Percentiles rank a stretch among this genome's conserved stretches.
Evolutionary conservation across 176 grass and related monocot genomes (phyloP).

Genomic region (Microstegium vimineum): DNA sequence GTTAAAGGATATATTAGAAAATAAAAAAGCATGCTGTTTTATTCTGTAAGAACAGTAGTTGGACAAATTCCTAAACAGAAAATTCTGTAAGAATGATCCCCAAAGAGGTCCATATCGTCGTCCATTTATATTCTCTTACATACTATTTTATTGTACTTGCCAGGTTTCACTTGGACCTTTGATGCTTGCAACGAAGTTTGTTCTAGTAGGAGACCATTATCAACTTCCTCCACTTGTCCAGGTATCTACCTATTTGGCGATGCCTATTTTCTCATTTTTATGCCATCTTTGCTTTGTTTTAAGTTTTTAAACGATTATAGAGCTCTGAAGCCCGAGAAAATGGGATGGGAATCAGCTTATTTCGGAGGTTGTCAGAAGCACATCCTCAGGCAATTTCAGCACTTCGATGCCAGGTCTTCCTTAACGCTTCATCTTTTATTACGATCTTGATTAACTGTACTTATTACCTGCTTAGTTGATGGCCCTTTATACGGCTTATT

Average conservation of each 20-base stretch:
- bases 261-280: background rate
- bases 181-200: constrained; percentile 91
- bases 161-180: constrained; percentile 94
- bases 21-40: background rate
- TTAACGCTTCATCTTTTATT: background rate
- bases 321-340: constrained; percentile 87
- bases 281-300: constrained; percentile 2
- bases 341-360: constrained; percentile 95
- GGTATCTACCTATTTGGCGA: constrained; percentile 38
- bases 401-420: constrained; percentile 75
- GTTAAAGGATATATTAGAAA: background rate
- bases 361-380: constrained; percentile 93
- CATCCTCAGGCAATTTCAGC: constrained; percentile 95
- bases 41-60: no score
- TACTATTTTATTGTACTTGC: constrained; percentile 13
- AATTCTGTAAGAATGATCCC: constrained; percentile 14
- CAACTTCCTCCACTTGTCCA: constrained; percentile 96
- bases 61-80: background rate
- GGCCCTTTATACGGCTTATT: constrained; percentile 13
- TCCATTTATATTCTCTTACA: background rate
- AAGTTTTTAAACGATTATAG: constrained; percentile 37
- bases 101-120: constrained; percentile 1
- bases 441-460: background rate
- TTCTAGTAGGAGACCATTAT: constrained; percentile 96
- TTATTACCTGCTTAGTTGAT: constrained; percentile 29